Evolutionary conservation across 805 yeast species (phyloP), one percentile per base, ranked within the genome.

Genomic region (Naumovozyma baii): DNA sequence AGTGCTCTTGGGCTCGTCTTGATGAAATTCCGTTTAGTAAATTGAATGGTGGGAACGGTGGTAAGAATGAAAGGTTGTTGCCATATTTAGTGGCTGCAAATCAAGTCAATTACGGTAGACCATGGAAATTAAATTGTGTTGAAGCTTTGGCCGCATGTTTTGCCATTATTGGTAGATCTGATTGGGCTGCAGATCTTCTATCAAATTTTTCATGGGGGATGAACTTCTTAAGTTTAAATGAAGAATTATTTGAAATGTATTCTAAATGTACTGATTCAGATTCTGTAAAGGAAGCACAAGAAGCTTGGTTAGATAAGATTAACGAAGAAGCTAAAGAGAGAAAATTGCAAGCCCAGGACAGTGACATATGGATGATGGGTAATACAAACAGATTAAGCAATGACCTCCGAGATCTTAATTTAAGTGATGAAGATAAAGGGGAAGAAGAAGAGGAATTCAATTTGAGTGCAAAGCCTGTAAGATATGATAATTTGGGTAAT

Each of bases 61-160:
- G 97, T 3, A 77, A 75, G 44, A 71, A 85, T 52, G 95, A 90
- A 55, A 68, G 98, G 36, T 66, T 92, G 9, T 42, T 92, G 41
- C 98, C 98, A 0, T 92, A 90, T 52, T 66, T 92, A 36, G 87
- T 92, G 8, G 97, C 97, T 4, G 95, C 97, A 0, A 92, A 92
- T 57, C 94, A 95, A 22, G 97, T 94, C 5, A 92, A 92, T 61
- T 92, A 92, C 53, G 98, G 98, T 4, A 73, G 82, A 51, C 96
- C 98, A 0, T 88, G 96, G 97, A 74, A 79, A 51, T 66, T 92
- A 41, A 92, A 92, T 62, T 92, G 98, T 61, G 98, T 86, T 4
- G 98, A 92, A 59, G 98, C 98, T 0, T 65, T 92, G 31, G 98
- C 98, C 2, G 97, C 98, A 0, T 86, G 96, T 54, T 82, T 92